A percentile compares a stretch with the other conserved stretches of the same genome.
Evolutionary conservation across 208 protist species (phyloP).

Genomic region (Leishmania tropica): DNA sequence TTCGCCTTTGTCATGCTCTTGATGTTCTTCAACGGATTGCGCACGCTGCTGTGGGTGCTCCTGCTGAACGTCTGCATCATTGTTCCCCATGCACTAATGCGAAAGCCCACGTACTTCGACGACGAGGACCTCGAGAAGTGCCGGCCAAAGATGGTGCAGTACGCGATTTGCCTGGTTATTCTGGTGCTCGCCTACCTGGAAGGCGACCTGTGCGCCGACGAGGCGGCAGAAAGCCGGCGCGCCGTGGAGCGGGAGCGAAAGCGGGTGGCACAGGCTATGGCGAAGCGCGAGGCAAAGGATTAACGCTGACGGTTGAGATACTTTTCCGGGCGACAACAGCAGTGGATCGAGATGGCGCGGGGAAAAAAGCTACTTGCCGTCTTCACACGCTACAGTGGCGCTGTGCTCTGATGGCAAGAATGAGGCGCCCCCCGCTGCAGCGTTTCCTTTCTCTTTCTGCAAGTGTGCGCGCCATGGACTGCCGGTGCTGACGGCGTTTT

Average conservation of each 20-base stretch:
- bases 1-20: conserved; percentile 38
- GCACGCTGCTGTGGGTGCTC: conserved; percentile 38
- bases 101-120: conserved; percentile 81
- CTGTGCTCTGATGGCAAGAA: neutral
- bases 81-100: conserved; percentile 73
- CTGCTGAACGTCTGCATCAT: conserved; percentile 61
- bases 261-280: conserved; percentile 26
- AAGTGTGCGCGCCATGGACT: neutral
- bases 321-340: neutral
- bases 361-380: neutral
- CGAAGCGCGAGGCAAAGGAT: conserved; percentile 17
- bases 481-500: neutral
- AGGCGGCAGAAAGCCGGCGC: conserved; percentile 28
- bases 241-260: conserved; percentile 31
- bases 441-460: neutral
- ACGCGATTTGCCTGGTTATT: conserved; percentile 54
- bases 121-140: conserved; percentile 88
- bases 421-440: neutral
- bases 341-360: neutral
- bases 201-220: conserved; percentile 35
- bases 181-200: conserved; percentile 70
- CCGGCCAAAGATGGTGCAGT: conserved; percentile 72
- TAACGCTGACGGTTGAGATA: conserved; percentile 2
- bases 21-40: conserved; percentile 58
- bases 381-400: neutral